phyloP scores from a whole-genome alignment of 2,329 filamentous ascomycete species.

The Monosporascus ibericus region DNA sequence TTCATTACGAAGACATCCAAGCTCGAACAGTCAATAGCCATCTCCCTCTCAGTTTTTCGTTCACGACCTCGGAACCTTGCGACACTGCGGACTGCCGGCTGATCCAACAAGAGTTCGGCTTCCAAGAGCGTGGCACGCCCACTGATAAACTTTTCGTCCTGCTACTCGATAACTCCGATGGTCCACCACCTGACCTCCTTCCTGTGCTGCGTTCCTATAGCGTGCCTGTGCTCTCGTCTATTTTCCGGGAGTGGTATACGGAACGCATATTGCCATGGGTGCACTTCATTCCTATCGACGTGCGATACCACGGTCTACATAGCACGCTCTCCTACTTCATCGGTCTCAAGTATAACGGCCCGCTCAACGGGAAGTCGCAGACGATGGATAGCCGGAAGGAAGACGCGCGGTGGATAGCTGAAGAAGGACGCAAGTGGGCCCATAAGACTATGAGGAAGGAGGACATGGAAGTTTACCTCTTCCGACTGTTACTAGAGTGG shows the following conservation, averaged over 20 bases:
- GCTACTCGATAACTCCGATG: conserved; percentile 64
- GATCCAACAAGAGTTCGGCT: conserved; percentile 46
- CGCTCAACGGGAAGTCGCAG: conserved; percentile 38
- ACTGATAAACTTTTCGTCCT: conserved; percentile 66
- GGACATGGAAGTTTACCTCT: conserved; percentile 79
- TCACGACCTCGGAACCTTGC: conserved; percentile 53
- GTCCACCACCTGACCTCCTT: conserved; percentile 54
- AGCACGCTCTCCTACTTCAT: conserved; percentile 69
- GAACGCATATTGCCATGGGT: conserved; percentile 68
- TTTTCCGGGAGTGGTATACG: conserved; percentile 78
- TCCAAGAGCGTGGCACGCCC: conserved; percentile 47
- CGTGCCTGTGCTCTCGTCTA: conserved; percentile 63
- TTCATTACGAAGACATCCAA: conserved; percentile 50
- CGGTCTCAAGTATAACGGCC: conserved; percentile 43
- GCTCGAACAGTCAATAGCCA: conserved; percentile 46
- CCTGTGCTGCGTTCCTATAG: conserved; percentile 59
- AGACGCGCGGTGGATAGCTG: conserved; percentile 60
- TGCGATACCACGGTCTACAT: conserved; percentile 67
- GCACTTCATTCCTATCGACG: conserved; percentile 74
- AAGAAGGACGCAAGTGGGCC: conserved; percentile 61
- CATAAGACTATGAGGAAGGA: conserved; percentile 56
- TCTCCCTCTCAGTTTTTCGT: conserved; percentile 50
- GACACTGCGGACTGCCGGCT: conserved; percentile 42
- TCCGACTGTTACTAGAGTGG: conserved; percentile 73
- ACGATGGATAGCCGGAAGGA: conserved; percentile 41